A percentile compares a stretch with the other conserved stretches of the same genome.
phyloP scores from a whole-genome alignment of 2,329 filamentous ascomycete genomes.

The Aaosphaeria pasadenensis region DNA sequence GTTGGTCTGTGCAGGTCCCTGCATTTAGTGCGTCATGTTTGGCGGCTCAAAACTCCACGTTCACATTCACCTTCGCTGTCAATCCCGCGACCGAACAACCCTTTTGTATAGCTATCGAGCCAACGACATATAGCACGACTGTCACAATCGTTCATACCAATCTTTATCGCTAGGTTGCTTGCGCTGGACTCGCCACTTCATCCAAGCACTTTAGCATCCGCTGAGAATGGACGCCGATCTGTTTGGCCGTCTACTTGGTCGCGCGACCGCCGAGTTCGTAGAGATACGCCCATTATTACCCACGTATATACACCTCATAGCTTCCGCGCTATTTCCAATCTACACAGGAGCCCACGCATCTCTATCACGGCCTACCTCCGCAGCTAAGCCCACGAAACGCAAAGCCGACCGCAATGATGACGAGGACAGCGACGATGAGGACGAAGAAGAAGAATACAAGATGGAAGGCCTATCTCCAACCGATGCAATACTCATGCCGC shows the following conservation, averaged over 20 bases:
- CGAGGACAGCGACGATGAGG: constrained; percentile 54
- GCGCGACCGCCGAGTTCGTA: constrained; percentile 44
- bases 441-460: constrained; percentile 52
- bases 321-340: constrained; percentile 77
- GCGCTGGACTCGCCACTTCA: too few relatives aligned
- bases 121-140: too few relatives aligned
- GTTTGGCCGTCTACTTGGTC: constrained; percentile 25
- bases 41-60: too few relatives aligned
- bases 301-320: constrained; percentile 59
- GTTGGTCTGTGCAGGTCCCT: too few relatives aligned
- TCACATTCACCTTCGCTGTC: too few relatives aligned
- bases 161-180: too few relatives aligned
- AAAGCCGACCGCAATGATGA: constrained; percentile 41
- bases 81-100: too few relatives aligned
- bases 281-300: constrained; percentile 44
- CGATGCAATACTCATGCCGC: constrained; percentile 81
- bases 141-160: too few relatives aligned
- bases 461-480: constrained; percentile 69
- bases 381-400: constrained; percentile 58
- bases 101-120: too few relatives aligned
- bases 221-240: constrained; percentile 23
- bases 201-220: background rate
- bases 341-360: constrained; percentile 83
- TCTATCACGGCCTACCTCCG: constrained; percentile 77
- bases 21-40: too few relatives aligned